Conservation (phyloP, 1,139 yeast species). For the Diutina scorzettiae region DNA sequence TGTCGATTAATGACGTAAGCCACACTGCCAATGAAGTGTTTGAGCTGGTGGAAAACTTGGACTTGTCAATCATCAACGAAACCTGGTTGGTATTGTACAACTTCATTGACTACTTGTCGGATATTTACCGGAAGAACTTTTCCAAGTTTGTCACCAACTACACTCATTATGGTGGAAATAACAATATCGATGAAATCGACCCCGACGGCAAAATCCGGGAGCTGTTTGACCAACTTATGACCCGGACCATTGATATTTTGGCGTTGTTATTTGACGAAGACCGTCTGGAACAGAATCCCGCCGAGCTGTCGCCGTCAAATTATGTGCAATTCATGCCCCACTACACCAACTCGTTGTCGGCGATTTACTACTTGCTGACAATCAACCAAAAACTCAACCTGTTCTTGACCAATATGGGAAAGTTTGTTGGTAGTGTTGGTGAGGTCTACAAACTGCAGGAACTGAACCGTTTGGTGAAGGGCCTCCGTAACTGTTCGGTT, state of each 20-base stretch:
- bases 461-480: slow-evolving; percentile 27
- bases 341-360: slow-evolving; percentile 31
- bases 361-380: slow-evolving; percentile 25
- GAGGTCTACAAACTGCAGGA: slow-evolving; percentile 22
- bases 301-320: slow-evolving; percentile 25
- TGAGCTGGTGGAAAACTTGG: slow-evolving; percentile 29
- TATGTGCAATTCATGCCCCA: slow-evolving; percentile 29
- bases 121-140: slow-evolving; percentile 19
- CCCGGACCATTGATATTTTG: slow-evolving; percentile 18
- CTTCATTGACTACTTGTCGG: slow-evolving; percentile 25
- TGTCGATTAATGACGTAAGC: slow-evolving; percentile 17
- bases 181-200: slow-evolving; percentile 18
- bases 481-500: slow-evolving; percentile 21
- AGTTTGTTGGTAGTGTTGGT: slow-evolving; percentile 22
- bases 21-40: slow-evolving; percentile 22
- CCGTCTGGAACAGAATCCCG: slow-evolving; percentile 14
- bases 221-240: slow-evolving; percentile 17
- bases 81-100: slow-evolving; percentile 33
- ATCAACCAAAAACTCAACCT: slow-evolving; percentile 20
- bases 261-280: slow-evolving; percentile 18
- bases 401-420: slow-evolving; percentile 24
- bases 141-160: slow-evolving; percentile 28
- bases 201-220: slow-evolving; percentile 19
- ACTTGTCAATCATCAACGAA: slow-evolving; percentile 32
- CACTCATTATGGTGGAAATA: slow-evolving; percentile 18